Base-by-base conservation (phyloP, 495 filamentous ascomycete genomes). In the Penicillium waksmanii region DNA sequence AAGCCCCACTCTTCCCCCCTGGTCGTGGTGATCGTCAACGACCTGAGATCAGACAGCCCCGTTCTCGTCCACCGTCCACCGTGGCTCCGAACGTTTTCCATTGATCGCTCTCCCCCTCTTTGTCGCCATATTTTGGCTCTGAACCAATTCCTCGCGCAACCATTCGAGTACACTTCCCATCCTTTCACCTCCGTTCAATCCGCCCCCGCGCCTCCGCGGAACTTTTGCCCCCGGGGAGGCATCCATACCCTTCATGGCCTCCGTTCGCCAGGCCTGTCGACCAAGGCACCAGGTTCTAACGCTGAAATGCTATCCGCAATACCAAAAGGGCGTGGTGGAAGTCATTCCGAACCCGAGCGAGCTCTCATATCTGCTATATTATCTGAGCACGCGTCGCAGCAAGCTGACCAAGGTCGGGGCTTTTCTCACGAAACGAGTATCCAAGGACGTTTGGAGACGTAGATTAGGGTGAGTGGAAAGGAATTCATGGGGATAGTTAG, bases 281-380 rank as follows among this genome's bases (percentile, higher is more conserved):
- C 93, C 93, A 19, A 96, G 96, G 75, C 93, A 97, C 73, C 93
- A 96, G 80, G 87, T 96, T 57, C 78, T 97, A 51, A 87, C 96
- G 51, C 82, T 96, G 33, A 96, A 96, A 73, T 97, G 93, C 79
- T 97, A 96, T 75, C 93, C 93, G 33, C 85, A 85, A 62, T 93
- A 90, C 55, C 89, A 91, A 55, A 96, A 96, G 75, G 91, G 89
- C 58, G 90, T 90, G 48, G 84, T 89, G 68, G 91, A 96, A 62
- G 90, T 96, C 57, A 94, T 92, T 73, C 92, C 93, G 9, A 97
- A 97, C 70, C 88, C 90, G 46, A 95, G 90, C 74, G 93, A 97
- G 78, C 86, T 97, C 43, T 96, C 91, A 70, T 97, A 97, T 70
- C 84, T 97, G 52, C 85, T 97, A 27, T 97, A 94, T 82, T 96